Evolutionary conservation across 305 asterid genomes (phyloP), one percentile per base, ranked within the genome.

Genomic region (Solanum hybrid): DNA sequence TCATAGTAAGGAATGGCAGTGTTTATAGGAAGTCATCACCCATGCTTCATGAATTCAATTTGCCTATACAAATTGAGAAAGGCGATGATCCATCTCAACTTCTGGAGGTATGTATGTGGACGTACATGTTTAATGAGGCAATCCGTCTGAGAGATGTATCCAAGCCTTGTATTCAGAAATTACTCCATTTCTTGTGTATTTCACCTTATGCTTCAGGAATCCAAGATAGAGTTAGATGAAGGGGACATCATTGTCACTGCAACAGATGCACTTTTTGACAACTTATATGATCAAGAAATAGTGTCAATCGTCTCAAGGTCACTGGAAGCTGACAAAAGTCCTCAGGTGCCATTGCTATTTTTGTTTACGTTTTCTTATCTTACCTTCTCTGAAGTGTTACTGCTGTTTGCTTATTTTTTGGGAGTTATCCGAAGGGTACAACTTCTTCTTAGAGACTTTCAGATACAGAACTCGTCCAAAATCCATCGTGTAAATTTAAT

Each of bases 181-280:
- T 22, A 42, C 86, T 92, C 38, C 38, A 45, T 64, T 79, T 87
- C 82, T 19, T 90, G 14, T 40, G 26, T 56, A 31, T 77, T 90
- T 4, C 86, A 86, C 76, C 71, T 73, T 87, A 72, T 87, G 69
- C 85, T 90, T 88, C 95, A 97, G 99, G 85, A 78, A 5, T 94
- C 95, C 93, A 88, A 71, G 89, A 92, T 95, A 80, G 95, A 94
- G 87, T 88, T 97, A 38, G 96, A 93, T 40, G 98, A 97, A 81
- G 97, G 92, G 17, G 99, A 97, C 87, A 81, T 94, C 89, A 90
- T 95, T 88, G 90, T 97, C 73, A 89, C 91, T 71, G 98, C 96
- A 45, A 95, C 99, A 0, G 98, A 96, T 92, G 99, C 99, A 81
- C 95, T 96, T 87, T 92, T 94, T 80, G 98, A 95, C 93, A 97